Evolutionary conservation across 805 yeast species (phyloP).

Genomic region (Nakazawaea pomicola): DNA sequence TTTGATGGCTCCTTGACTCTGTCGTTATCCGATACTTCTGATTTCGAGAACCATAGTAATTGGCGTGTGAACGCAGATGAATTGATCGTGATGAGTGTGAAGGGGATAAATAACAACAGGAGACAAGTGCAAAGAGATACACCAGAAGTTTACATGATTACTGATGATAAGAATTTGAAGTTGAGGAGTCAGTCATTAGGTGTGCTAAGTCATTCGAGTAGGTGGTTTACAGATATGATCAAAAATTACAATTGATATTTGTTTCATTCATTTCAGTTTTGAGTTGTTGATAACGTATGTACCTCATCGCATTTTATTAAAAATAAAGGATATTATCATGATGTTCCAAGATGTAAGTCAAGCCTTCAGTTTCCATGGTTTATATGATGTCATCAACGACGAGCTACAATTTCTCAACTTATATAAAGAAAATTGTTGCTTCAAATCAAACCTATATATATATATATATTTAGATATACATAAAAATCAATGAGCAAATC

Average conservation of each 20-base stretch:
- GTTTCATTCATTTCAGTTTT: no score
- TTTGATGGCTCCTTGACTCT: conserved; percentile 67
- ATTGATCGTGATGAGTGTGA: conserved; percentile 50
- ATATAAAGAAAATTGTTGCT: no score
- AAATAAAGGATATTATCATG: no score
- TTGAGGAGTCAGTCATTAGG: conserved; percentile 7
- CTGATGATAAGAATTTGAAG: conserved; percentile 12
- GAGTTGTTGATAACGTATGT: no score
- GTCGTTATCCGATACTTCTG: conserved; percentile 65
- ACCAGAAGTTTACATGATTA: conserved; percentile 9
- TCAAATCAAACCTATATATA: no score
- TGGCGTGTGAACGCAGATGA: conserved; percentile 76
- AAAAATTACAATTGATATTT: conserved; percentile 11
- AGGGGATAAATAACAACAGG: conserved; percentile 38
- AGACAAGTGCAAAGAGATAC: no score
- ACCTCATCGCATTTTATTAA: no score
- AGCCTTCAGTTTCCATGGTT: no score
- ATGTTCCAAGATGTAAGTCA: no score
- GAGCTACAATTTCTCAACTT: no score
- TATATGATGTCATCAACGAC: no score
- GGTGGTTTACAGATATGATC: conserved; percentile 11
- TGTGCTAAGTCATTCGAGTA: conserved; percentile 7
- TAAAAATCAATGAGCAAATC: conserved; percentile 18
- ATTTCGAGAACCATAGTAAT: conserved; percentile 65
- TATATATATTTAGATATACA: no score